Percentiles rank a stretch among this genome's conserved stretches.
Evolutionary conservation across 2,329 filamentous ascomycete species (phyloP).

Genomic region (Sporothrix brasiliensis): DNA sequence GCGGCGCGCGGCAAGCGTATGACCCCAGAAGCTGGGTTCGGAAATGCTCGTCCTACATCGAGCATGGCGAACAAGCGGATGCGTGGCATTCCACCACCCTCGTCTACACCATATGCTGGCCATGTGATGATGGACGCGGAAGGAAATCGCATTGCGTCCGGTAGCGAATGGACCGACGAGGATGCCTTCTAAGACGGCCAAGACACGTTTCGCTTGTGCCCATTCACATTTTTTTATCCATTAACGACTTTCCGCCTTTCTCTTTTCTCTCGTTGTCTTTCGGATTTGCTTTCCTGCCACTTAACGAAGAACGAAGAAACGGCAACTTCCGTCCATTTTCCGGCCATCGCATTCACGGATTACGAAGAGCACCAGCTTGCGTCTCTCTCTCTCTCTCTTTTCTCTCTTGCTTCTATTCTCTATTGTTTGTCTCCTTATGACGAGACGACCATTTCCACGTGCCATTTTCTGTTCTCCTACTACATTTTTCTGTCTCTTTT

Average conservation of each 20-base stretch:
- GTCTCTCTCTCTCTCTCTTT: conserved; percentile 7
- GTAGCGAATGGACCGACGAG: conserved; percentile 69
- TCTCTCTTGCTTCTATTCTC: not conserved
- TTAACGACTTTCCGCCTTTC: conserved; percentile 14
- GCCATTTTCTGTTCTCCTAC: conserved; percentile 19
- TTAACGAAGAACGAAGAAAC: conserved; percentile 26
- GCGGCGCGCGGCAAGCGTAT: conserved; percentile 69
- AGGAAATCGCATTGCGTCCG: conserved; percentile 64
- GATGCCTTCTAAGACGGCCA: conserved; percentile 53
- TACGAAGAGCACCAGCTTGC: conserved; percentile 10
- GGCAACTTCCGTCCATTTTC: conserved; percentile 8
- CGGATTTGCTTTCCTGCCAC: not conserved
- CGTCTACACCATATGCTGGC: conserved; percentile 49
- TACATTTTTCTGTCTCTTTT: not conserved
- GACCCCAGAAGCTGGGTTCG: conserved; percentile 48
- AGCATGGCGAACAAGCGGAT: conserved; percentile 54
- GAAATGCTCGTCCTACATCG: conserved; percentile 23
- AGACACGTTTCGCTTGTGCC: not conserved
- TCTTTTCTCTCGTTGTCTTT: conserved; percentile 2
- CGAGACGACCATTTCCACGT: conserved; percentile 20
- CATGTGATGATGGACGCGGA: conserved; percentile 58
- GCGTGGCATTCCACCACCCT: conserved; percentile 56
- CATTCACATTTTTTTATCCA: not conserved
- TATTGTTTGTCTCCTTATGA: conserved; percentile 13
- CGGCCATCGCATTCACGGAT: not conserved